phyloP scores from a whole-genome alignment of 139 green algal genomes.

The Edaphochlamys debaryana region DNA sequence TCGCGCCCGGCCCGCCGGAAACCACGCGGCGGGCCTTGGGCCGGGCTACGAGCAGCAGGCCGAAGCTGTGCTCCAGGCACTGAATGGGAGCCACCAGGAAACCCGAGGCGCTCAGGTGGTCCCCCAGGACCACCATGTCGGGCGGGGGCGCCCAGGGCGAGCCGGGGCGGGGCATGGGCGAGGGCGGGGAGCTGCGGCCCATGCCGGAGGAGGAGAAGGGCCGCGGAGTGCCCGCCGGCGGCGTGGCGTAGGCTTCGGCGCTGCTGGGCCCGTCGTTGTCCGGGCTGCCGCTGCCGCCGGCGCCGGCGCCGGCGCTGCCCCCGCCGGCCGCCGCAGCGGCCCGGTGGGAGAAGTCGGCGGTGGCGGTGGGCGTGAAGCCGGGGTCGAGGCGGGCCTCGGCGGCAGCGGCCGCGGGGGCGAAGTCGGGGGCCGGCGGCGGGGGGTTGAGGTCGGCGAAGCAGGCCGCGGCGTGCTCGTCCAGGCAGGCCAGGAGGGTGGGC shows the following conservation, averaged over 20 bases:
- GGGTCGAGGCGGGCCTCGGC: background rate
- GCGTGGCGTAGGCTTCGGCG: no score
- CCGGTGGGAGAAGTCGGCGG: background rate
- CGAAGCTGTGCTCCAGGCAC: conserved; percentile 29
- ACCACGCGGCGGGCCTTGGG: background rate
- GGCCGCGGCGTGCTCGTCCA: background rate
- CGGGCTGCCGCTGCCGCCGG: no score
- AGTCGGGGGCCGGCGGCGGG: no score
- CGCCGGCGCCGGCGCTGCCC: background rate
- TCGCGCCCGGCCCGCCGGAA: no score
- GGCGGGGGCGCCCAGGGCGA: background rate
- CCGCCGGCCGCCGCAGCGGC: background rate
- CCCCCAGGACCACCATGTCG: background rate
- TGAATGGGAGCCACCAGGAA: conserved; percentile 9
- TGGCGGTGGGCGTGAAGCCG: no score
- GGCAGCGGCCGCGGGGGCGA: background rate
- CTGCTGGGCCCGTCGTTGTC: background rate
- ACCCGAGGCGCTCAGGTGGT: background rate
- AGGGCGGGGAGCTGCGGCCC: no score
- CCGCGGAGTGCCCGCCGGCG: no score
- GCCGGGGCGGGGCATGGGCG: no score
- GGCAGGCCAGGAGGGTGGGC: conserved; percentile 8
- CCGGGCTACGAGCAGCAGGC: conserved; percentile 23
- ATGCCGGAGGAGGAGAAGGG: background rate
- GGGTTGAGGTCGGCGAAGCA: background rate